Evolutionary conservation across 2,329 filamentous ascomycete genomes (phyloP).

Genomic region (Fusarium tupiense): DNA sequence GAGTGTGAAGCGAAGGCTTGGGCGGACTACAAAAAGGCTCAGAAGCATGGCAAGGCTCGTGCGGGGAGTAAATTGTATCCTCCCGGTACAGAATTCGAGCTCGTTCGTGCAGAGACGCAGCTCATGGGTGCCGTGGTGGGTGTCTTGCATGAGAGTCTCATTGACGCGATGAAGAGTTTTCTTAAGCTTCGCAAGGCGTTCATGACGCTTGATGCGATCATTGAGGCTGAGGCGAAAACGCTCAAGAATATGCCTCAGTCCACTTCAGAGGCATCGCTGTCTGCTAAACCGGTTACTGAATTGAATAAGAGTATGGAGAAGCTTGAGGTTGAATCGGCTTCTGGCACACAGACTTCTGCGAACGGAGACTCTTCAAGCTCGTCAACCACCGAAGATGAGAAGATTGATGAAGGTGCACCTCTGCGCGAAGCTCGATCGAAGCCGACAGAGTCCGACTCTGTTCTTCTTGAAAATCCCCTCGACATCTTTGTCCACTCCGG

Average conservation of each 20-base stretch:
- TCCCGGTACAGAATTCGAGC: slow-evolving; percentile 84
- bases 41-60: slow-evolving; percentile 64
- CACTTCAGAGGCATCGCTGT: neutral
- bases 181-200: slow-evolving; percentile 93
- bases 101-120: slow-evolving; percentile 86
- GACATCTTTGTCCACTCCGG: slow-evolving; percentile 92
- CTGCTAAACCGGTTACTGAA: slow-evolving; percentile 33
- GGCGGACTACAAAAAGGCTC: slow-evolving; percentile 78
- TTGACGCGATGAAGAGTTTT: slow-evolving; percentile 90
- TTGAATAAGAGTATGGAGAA: slow-evolving; percentile 49
- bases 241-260: slow-evolving; percentile 35
- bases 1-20: slow-evolving; percentile 81
- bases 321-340: slow-evolving; percentile 43
- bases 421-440: slow-evolving; percentile 41
- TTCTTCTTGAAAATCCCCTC: slow-evolving; percentile 76
- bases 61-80: slow-evolving; percentile 70
- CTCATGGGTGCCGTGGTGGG: slow-evolving; percentile 89
- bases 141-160: slow-evolving; percentile 91
- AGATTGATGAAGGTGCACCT: slow-evolving; percentile 35
- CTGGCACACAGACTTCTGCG: slow-evolving; percentile 56
- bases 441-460: slow-evolving; percentile 64
- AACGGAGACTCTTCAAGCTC: slow-evolving; percentile 32
- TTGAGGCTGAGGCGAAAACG: slow-evolving; percentile 74
- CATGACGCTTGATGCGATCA: slow-evolving; percentile 80
- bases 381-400: slow-evolving; percentile 30